Evolutionary conservation across 2,329 filamentous ascomycete species (phyloP), one percentile per base, ranked within the genome.

Genomic region (Truncatella angustata): DNA sequence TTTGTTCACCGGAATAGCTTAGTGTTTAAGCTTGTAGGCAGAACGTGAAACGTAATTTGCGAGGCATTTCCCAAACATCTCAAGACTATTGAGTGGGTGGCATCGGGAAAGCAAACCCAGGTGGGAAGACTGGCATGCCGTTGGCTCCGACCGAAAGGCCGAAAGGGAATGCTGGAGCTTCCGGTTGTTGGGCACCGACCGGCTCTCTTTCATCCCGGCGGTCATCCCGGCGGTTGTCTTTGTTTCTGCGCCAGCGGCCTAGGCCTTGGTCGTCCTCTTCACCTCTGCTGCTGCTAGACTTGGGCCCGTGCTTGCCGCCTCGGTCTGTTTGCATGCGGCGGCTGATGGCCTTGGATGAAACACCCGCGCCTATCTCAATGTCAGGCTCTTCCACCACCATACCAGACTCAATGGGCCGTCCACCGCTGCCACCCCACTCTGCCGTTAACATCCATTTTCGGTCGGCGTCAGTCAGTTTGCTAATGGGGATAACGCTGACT

Each of bases 371-470:
- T 53, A 99, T 99, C 71, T 99, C 94, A 62, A 99, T 99, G 66
- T 99, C 94, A 3, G 94, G 94, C 72, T 99, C 94, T 68, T 99
- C 94, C 23, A 99, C 88, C 5, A 92, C 88, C 73, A 99, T 84
- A 37, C 92, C 91, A 12, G 82, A 77, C 65, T 91, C 87, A 55
- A 99, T 90, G 2, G 84, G 75, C 52, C 82, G 81, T 51, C 93
- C 94, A 52, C 93, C 94, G 56, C 90, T 96, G 50, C 94, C 94
- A 59, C 94, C 94, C 66, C 87, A 96, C 58, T 96, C 90, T 11
- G 94, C 95, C 32, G 86, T 96, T 58, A 96, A 73, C 79, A 97
- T 91, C 94, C 94, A 99, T 71, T 97, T 97, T 56, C 90, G 85
- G 73, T 99, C 94, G 23, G 94, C 94, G 61, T 99, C 94, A 2